Evolutionary conservation across 2,329 filamentous ascomycete species (phyloP).

Genomic region (Emergomyces orientalis): DNA sequence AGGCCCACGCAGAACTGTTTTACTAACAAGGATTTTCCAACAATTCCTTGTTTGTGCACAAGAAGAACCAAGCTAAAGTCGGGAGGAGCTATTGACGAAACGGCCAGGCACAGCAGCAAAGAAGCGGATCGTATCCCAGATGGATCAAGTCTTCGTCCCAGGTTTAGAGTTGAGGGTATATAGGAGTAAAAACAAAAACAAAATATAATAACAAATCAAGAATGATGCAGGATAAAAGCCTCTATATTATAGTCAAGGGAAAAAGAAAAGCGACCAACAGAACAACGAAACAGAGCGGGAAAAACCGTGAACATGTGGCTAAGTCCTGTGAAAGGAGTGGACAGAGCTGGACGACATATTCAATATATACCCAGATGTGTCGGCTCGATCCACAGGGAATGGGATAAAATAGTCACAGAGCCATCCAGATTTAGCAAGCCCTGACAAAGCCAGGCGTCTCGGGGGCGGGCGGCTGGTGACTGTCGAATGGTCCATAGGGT

Average conservation of each 20-base stretch:
- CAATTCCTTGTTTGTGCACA: background rate
- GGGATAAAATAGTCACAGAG: conserved; percentile 1
- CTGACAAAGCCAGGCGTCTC: background rate
- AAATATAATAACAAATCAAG: conserved; percentile 1
- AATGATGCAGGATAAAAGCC: conserved; percentile 8
- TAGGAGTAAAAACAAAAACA: background rate
- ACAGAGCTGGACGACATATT: conserved; percentile 1
- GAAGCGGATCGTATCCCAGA: background rate
- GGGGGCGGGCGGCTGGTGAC: conserved; percentile 6
- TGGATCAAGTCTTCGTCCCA: background rate
- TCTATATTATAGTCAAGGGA: conserved; percentile 7
- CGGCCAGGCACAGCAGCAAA: background rate
- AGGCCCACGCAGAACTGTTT: conserved; percentile 3
- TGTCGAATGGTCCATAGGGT: conserved; percentile 3
- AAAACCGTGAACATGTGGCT: conserved; percentile 12
- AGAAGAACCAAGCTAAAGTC: background rate
- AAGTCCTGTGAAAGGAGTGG: conserved; percentile 12
- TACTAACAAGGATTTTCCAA: conserved; percentile 9
- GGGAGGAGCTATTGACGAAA: background rate
- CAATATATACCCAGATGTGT: conserved; percentile 5
- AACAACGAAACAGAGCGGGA: conserved; percentile 7
- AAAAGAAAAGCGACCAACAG: conserved; percentile 6
- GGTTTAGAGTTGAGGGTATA: background rate
- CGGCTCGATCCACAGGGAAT: background rate
- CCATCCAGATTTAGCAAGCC: conserved; percentile 4